A percentile compares a stretch with the other conserved stretches of the same genome.
Evolutionary conservation across 2,329 filamentous ascomycete genomes (phyloP).

Genomic region (Colletotrichum somersetense): DNA sequence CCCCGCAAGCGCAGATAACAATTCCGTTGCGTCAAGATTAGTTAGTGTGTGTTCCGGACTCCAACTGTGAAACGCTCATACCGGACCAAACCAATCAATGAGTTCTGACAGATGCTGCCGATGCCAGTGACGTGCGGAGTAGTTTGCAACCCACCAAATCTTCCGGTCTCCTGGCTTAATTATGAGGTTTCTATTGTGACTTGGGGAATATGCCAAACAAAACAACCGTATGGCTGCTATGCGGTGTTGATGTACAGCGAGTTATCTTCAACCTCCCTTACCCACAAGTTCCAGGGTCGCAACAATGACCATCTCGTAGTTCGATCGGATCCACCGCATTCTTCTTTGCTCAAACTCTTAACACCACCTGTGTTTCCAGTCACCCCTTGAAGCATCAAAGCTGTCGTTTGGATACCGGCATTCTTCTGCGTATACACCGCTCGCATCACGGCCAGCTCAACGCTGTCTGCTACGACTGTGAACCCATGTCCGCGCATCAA

Average conservation of each 20-base stretch:
- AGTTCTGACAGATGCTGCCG: neutral
- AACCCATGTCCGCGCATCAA: slow-evolving; percentile 62
- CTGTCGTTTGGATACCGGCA: slow-evolving; percentile 56
- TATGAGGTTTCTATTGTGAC: neutral
- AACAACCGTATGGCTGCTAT: neutral
- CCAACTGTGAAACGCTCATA: neutral
- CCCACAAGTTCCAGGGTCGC: slow-evolving; percentile 22
- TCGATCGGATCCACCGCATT: slow-evolving; percentile 5
- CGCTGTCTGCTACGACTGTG: slow-evolving; percentile 52
- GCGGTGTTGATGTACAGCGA: neutral
- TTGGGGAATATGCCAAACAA: neutral
- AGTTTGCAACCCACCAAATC: neutral
- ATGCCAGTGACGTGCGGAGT: neutral
- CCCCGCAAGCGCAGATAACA: slow-evolving; percentile 15
- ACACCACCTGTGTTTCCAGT: neutral
- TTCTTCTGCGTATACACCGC: slow-evolving; percentile 60
- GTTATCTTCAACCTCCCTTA: neutral
- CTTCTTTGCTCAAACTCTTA: neutral
- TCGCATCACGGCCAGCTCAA: slow-evolving; percentile 56
- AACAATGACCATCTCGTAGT: slow-evolving; percentile 11
- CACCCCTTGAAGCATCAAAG: slow-evolving; percentile 46
- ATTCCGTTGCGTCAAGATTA: neutral
- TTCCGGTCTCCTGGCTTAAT: neutral
- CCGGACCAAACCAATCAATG: neutral
- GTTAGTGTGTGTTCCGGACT: neutral